A percentile compares a stretch with the other conserved stretches of the same genome.
phyloP scores from a whole-genome alignment of 495 filamentous ascomycete species.

The Talaromyces stipitatus region DNA sequence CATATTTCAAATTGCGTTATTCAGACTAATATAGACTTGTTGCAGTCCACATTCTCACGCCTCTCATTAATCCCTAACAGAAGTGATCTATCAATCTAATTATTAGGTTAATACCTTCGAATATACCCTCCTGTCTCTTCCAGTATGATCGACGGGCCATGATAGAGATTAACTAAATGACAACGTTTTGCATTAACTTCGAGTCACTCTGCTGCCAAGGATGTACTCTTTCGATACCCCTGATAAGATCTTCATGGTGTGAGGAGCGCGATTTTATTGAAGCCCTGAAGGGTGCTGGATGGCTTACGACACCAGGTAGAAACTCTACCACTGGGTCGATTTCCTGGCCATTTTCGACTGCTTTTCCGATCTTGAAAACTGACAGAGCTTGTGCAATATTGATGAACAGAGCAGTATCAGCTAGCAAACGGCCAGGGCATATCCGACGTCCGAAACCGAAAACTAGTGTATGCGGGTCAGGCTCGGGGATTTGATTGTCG shows the following conservation, averaged over 20 bases:
- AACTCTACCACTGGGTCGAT: constrained; percentile 20
- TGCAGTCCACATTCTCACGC: neutral
- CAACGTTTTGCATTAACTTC: constrained; percentile 5
- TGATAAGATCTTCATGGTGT: constrained; percentile 22
- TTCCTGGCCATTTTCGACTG: constrained; percentile 18
- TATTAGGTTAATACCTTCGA: neutral
- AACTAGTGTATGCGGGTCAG: constrained; percentile 17
- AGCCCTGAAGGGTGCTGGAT: constrained; percentile 27
- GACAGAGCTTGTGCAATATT: constrained; percentile 26
- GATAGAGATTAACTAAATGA: neutral
- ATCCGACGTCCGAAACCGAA: constrained; percentile 35
- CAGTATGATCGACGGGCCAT: neutral
- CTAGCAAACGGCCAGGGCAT: constrained; percentile 29
- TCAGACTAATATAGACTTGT: neutral
- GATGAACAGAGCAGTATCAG: constrained; percentile 28
- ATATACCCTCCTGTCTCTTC: too few relatives aligned
- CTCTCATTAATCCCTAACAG: neutral
- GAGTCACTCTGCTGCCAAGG: constrained; percentile 31
- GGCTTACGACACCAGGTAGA: constrained; percentile 28
- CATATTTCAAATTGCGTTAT: neutral
- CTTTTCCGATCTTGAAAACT: constrained; percentile 29
- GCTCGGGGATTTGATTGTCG: constrained; percentile 15
- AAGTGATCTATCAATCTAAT: neutral
- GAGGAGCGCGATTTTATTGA: constrained; percentile 24
- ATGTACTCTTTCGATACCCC: constrained; percentile 26